Base-by-base conservation (phyloP, 1,139 yeast genomes). In the Lodderomyces pseudojiufengensis region DNA sequence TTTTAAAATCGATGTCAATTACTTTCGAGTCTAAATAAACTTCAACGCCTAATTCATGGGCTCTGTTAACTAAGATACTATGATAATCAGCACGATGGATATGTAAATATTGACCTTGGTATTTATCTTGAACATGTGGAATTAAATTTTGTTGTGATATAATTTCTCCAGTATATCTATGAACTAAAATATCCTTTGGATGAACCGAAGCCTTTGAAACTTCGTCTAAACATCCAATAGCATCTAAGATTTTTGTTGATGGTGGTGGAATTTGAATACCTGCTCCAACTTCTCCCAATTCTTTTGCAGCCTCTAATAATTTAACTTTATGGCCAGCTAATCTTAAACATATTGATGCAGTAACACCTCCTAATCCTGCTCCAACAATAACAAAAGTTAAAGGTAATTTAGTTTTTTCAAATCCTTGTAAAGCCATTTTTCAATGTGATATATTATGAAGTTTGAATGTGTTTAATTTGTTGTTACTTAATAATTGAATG, bases 271-370 rank as follows among this genome's bases (percentile, higher is more conserved):
- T 50, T 45, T 61, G 67, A 36, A 61, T 61, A 9, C 67, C 67
- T 6, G 70, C 72, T 5, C 72, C 72, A 9, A 65, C 68, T 45
- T 65, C 71, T 11, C 59, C 60, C n/a, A 60, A 47, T 29, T 44
- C 49, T 27, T 48, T 45, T 16, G 65, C 60, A 26, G 58, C 50
- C 45, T 63, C 70, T 25, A 59, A 50, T 12, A 63, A 48, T 10
- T 45, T 48, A 9, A 63, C 70, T 24, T 49, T 45, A 43, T 64
- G 68, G 16, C 69, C 70, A 9, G 52, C 52, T 35, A 51, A 41
- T 27, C 50, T 48, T 34, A 64, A 43, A 3, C 63, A 62, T 14
- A 64, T 51, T 13, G 65, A 63, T 4, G 65, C 57, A 3, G 66
- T 52, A 31, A 63, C 49, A 9, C 69, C 69, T 23, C 68, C 70